Conservation (phyloP, 805 yeast species). For the Brettanomyces custersianus region DNA sequence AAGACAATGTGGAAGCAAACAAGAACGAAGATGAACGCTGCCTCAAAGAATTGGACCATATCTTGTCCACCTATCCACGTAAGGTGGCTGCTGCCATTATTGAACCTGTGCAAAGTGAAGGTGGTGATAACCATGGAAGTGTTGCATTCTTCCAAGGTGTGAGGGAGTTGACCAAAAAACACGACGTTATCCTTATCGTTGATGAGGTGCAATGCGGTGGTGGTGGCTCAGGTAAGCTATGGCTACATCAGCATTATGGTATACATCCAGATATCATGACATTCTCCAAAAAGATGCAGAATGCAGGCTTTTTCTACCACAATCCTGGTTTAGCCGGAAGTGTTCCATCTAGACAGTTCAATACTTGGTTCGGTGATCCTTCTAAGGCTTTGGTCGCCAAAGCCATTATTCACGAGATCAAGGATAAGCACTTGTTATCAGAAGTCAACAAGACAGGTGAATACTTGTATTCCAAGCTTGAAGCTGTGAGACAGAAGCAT, state of each 20-base stretch:
- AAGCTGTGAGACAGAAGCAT: conserved; percentile 28
- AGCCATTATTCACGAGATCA: conserved; percentile 47
- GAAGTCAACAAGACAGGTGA: conserved; percentile 45
- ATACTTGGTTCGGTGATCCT: conserved; percentile 77
- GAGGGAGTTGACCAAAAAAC: conserved; percentile 48
- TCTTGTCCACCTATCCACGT: conserved; percentile 30
- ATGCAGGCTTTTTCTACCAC: conserved; percentile 62
- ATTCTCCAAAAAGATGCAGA: conserved; percentile 64
- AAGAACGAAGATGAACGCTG: conserved; percentile 39
- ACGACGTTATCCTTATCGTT: conserved; percentile 51
- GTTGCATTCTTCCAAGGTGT: conserved; percentile 52
- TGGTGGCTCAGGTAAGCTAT: conserved; percentile 62
- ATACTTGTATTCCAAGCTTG: conserved; percentile 39
- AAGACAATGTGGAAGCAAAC: conserved; percentile 45
- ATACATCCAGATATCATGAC: conserved; percentile 61
- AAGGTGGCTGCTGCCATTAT: conserved; percentile 44
- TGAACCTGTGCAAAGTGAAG: conserved; percentile 65
- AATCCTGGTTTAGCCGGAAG: conserved; percentile 51
- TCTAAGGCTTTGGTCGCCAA: conserved; percentile 57
- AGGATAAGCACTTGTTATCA: conserved; percentile 37
- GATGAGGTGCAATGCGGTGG: conserved; percentile 74
- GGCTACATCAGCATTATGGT: conserved; percentile 68
- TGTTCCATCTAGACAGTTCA: conserved; percentile 60
- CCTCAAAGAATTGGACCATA: conserved; percentile 33
- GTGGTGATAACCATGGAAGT: conserved; percentile 69